Conservation (phyloP, 441 rosid species). For the Gossypium armourianum region DNA sequence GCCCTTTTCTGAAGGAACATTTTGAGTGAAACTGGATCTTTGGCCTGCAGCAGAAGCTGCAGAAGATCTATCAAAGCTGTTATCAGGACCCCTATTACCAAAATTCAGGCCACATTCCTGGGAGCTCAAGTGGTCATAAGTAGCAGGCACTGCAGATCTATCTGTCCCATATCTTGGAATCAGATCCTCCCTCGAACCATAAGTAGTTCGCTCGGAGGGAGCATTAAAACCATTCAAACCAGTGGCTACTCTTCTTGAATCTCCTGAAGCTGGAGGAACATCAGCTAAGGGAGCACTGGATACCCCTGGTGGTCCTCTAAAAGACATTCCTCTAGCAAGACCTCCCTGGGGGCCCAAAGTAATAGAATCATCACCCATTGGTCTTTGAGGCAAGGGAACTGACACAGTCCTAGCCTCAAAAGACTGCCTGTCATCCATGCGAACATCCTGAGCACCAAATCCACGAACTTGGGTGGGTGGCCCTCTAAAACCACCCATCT, state of each 20-base stretch:
- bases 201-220: constrained; percentile 31
- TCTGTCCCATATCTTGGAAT: constrained; percentile 36
- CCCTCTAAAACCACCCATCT: constrained; percentile 64
- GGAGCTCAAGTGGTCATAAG: constrained; percentile 36
- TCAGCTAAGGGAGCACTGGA: constrained; percentile 34
- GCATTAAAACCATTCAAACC: constrained; percentile 51
- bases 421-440: constrained; percentile 58
- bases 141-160: constrained; percentile 37
- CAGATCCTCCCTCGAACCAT: constrained; percentile 41
- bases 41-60: constrained; percentile 41
- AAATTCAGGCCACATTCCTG: constrained; percentile 46
- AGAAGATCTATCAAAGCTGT: constrained; percentile 44
- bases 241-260: constrained; percentile 47
- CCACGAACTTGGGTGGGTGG: constrained; percentile 53
- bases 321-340: constrained; percentile 7
- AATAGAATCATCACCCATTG: constrained; percentile 60
- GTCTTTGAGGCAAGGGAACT: constrained; percentile 70
- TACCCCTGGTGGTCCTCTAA: constrained; percentile 42
- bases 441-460: constrained; percentile 56
- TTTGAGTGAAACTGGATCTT: constrained; percentile 29
- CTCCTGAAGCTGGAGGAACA: constrained; percentile 36
- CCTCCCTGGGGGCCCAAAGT: constrained; percentile 34
- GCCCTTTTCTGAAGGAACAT: constrained; percentile 37
- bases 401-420: constrained; percentile 58
- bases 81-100: constrained; percentile 40